Percentiles rank a stretch among this genome's conserved stretches.
phyloP scores from a whole-genome alignment of 2,329 filamentous ascomycete genomes.

The Colletotrichum sp. region DNA sequence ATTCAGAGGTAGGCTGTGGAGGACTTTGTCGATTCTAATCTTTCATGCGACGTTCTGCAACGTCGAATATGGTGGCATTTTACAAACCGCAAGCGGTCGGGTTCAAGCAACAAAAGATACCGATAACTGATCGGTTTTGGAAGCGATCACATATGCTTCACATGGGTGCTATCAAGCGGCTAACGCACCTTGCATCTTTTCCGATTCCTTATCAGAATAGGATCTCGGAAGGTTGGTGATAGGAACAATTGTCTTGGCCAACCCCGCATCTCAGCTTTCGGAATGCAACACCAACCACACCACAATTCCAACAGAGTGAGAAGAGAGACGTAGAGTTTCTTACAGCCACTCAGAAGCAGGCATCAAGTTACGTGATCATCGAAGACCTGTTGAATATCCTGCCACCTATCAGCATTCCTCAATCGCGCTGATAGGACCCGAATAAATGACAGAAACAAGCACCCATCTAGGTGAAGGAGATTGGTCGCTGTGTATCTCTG shows the following conservation, averaged over 20 bases:
- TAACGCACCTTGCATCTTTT: background rate
- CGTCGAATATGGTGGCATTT: background rate
- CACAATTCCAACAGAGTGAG: background rate
- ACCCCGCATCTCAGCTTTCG: background rate
- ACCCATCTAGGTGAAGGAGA: background rate
- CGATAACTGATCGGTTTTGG: background rate
- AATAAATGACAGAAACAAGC: background rate
- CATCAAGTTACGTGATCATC: background rate
- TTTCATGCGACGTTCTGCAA: background rate
- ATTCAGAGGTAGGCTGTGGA: background rate
- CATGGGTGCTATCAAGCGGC: background rate
- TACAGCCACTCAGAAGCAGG: background rate
- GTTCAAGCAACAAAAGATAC: background rate
- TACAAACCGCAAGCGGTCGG: background rate
- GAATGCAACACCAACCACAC: background rate
- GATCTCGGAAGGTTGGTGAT: background rate
- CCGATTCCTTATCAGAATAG: background rate
- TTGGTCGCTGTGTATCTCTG: background rate
- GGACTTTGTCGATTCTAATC: background rate
- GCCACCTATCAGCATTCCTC: background rate
- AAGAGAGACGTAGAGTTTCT: background rate
- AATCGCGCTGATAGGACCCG: background rate
- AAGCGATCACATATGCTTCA: background rate
- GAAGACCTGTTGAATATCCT: background rate
- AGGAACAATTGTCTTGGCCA: background rate